Percentiles rank a stretch among this genome's conserved stretches.
These are phyloP conservation scores for Cyclocybe aegerita DNA, from an alignment of 768 basidiomycete genomes.

Conservation along the genomic window DNA sequence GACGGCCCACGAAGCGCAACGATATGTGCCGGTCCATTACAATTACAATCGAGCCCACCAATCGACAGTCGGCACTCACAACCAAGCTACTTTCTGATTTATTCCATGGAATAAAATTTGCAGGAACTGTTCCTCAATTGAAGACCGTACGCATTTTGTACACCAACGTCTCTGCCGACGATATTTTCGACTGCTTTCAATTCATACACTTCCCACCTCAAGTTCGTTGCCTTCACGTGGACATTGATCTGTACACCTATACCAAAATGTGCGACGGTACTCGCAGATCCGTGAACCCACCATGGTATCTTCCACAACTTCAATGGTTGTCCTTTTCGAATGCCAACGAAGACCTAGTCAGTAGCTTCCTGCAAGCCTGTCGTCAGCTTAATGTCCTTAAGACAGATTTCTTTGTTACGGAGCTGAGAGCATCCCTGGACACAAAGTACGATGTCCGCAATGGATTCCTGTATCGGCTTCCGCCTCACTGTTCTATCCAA, in stretches of 20 bases:
- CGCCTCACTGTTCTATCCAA: too few species aligned
- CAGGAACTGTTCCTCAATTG: constrained; percentile 16
- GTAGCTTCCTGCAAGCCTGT: not conserved
- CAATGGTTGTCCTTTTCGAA: constrained; percentile 7
- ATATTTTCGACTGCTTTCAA: constrained; percentile 19
- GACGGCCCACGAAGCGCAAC: constrained; percentile 1
- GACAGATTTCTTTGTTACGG: not conserved
- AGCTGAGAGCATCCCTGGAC: too few species aligned
- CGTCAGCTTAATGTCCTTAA: not conserved
- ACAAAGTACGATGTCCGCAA: too few species aligned
- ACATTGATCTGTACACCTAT: too few species aligned
- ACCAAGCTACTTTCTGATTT: constrained; percentile 15
- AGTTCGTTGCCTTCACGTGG: not conserved
- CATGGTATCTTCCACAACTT: constrained; percentile 6
- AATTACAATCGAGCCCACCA: not conserved
- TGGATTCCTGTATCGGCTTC: too few species aligned
- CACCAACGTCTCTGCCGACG: constrained; percentile 16
- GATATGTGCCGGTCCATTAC: not conserved
- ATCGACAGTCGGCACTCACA: constrained; percentile 11
- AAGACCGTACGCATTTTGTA: constrained; percentile 20
- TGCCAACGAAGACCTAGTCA: constrained; percentile 5
- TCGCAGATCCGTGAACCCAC: not conserved
- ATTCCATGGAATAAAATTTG: constrained; percentile 16
- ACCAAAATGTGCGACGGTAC: too few species aligned
- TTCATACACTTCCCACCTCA: constrained; percentile 19